phyloP scores from a whole-genome alignment of 2,329 filamentous ascomycete genomes.

The Periconia sp. region DNA sequence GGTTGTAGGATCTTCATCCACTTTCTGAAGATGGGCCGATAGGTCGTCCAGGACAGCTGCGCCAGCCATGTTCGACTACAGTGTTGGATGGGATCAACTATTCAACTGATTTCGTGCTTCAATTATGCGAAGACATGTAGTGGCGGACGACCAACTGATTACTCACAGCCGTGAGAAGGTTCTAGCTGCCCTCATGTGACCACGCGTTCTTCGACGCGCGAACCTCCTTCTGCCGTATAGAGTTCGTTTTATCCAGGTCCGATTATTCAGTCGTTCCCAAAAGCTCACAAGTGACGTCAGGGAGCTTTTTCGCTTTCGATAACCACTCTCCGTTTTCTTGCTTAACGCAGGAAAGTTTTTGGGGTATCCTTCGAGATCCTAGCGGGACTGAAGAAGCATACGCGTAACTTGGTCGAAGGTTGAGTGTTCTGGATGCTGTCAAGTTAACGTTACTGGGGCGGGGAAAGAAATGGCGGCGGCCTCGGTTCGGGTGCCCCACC shows the following conservation, averaged over 20 bases:
- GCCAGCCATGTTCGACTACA: slow-evolving; percentile 1
- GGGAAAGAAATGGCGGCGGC: neutral
- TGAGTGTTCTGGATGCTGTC: too few species aligned
- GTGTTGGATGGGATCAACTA: neutral
- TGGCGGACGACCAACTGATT: neutral
- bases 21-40: slow-evolving; percentile 48
- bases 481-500: slow-evolving; percentile 16
- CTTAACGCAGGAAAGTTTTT: too few species aligned
- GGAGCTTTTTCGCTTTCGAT: neutral
- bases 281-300: neutral
- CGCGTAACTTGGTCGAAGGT: too few species aligned
- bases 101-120: neutral
- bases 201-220: slow-evolving; percentile 16
- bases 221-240: neutral
- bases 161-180: slow-evolving; percentile 19
- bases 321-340: too few species aligned
- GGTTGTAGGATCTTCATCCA: slow-evolving; percentile 49
- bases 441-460: neutral
- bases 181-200: slow-evolving; percentile 34
- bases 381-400: too few species aligned
- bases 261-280: too few species aligned
- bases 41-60: slow-evolving; percentile 31
- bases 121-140: neutral
- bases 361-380: too few species aligned
- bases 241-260: neutral